phyloP scores from a whole-genome alignment of 2,329 filamentous ascomycete genomes.

The Ilyonectria sp. region DNA sequence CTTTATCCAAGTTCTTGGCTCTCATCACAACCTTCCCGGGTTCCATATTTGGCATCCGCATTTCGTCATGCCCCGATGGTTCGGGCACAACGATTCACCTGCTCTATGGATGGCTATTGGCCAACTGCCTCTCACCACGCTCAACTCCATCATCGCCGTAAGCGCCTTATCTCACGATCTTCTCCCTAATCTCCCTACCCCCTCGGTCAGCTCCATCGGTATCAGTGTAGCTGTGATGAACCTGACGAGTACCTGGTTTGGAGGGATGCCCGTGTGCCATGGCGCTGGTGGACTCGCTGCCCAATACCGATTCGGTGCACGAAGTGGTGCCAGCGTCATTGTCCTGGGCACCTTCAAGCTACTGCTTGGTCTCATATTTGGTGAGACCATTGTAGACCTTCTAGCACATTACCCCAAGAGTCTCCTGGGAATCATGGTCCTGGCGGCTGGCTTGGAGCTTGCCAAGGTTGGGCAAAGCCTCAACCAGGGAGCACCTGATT shows the following conservation, averaged over 20 bases:
- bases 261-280: conserved; percentile 95
- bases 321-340: conserved; percentile 87
- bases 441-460: conserved; percentile 90
- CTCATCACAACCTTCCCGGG: conserved; percentile 60
- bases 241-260: conserved; percentile 88
- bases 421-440: conserved; percentile 88
- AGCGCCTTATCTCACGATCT: conserved; percentile 84
- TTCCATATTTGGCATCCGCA: conserved; percentile 74
- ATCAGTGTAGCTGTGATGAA: conserved; percentile 90
- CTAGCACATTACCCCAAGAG: conserved; percentile 81
- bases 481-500: conserved; percentile 77
- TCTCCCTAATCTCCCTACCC: conserved; percentile 76
- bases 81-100: conserved; percentile 48
- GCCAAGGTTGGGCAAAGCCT: conserved; percentile 88
- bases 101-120: conserved; percentile 78
- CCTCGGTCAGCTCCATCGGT: conserved; percentile 83
- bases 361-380: conserved; percentile 81
- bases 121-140: conserved; percentile 90
- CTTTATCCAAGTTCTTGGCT: conserved; percentile 54
- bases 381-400: conserved; percentile 79
- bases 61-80: conserved; percentile 55
- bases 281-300: conserved; percentile 92
- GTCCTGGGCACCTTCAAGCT: conserved; percentile 85
- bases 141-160: conserved; percentile 94
- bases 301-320: conserved; percentile 91